Evolutionary conservation across 306 rosid species (phyloP).

Genomic region (Abrus pulchellus): DNA sequence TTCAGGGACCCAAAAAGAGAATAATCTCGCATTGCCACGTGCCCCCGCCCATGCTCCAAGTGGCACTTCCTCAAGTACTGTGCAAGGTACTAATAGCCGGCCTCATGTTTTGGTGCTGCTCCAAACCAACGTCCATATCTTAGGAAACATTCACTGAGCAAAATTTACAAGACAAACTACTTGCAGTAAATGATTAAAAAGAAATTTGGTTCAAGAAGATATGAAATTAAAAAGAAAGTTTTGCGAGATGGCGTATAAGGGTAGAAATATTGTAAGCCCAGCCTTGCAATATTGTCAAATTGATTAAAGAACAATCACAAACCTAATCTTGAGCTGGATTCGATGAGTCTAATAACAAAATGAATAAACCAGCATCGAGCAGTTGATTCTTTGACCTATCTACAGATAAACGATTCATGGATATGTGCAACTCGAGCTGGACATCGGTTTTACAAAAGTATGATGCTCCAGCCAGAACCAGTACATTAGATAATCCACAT

Average conservation of each 20-base stretch:
- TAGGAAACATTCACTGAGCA: background rate
- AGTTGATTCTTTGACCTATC: conserved; percentile 32
- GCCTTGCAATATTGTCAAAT: conserved; percentile 9
- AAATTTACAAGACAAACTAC: background rate
- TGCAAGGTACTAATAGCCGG: background rate
- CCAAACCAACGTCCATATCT: background rate
- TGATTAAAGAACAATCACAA: conserved; percentile 26
- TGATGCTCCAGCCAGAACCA: conserved; percentile 39
- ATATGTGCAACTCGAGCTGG: conserved; percentile 42
- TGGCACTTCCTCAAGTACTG: background rate
- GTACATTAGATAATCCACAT: conserved; percentile 30
- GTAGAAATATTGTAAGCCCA: no score
- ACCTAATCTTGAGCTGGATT: conserved; percentile 24
- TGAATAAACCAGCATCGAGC: conserved; percentile 20
- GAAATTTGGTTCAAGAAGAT: no score
- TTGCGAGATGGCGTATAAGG: no score
- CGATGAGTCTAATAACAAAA: conserved; percentile 26
- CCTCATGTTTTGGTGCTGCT: background rate
- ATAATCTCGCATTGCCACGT: conserved; percentile 8
- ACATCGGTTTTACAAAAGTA: conserved; percentile 22
- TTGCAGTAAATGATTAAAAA: background rate
- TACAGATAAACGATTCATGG: conserved; percentile 37
- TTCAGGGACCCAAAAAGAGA: background rate
- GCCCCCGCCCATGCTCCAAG: conserved; percentile 3
- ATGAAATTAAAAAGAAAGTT: no score